These are phyloP conservation scores for Sugiyamaella chiloensis DNA, from an alignment of 805 yeast species.

Conservation along the genomic window DNA sequence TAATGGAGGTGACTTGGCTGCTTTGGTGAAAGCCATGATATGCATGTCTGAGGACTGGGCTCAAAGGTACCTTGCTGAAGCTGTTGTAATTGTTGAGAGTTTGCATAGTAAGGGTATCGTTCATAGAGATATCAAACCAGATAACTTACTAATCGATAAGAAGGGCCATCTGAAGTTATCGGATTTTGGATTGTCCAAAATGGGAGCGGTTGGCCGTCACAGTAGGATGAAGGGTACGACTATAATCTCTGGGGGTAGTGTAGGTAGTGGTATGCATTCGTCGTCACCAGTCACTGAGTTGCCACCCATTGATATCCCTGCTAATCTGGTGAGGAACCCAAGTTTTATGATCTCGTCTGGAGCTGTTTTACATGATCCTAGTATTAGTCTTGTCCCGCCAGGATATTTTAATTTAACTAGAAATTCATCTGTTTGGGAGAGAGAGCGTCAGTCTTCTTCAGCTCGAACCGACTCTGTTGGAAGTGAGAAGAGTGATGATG, in stretches of 20 bases:
- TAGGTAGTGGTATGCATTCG: neutral
- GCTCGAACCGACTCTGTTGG: constrained; percentile 15
- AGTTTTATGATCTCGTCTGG: neutral
- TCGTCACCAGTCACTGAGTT: neutral
- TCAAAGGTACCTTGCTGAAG: constrained; percentile 80
- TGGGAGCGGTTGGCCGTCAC: constrained; percentile 85
- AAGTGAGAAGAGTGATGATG: constrained; percentile 26
- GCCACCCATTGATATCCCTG: constrained; percentile 1
- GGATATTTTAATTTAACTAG: constrained; percentile 24
- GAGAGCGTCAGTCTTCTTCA: neutral
- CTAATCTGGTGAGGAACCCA: neutral
- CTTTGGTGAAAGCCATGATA: constrained; percentile 77
- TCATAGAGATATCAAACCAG: constrained; percentile 95
- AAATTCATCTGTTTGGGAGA: constrained; percentile 1
- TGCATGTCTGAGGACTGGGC: constrained; percentile 81
- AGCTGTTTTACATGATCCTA: constrained; percentile 25
- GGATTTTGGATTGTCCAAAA: constrained; percentile 89
- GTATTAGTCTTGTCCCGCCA: constrained; percentile 28
- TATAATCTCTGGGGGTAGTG: neutral
- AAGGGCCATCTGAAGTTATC: constrained; percentile 89
- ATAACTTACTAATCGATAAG: constrained; percentile 80
- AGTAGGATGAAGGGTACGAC: constrained; percentile 12
- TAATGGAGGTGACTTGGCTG: constrained; percentile 94
- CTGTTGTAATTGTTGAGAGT: constrained; percentile 85
- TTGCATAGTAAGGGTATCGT: constrained; percentile 85